Base-by-base conservation (phyloP, 805 yeast genomes). In the Candida wancherniae region DNA sequence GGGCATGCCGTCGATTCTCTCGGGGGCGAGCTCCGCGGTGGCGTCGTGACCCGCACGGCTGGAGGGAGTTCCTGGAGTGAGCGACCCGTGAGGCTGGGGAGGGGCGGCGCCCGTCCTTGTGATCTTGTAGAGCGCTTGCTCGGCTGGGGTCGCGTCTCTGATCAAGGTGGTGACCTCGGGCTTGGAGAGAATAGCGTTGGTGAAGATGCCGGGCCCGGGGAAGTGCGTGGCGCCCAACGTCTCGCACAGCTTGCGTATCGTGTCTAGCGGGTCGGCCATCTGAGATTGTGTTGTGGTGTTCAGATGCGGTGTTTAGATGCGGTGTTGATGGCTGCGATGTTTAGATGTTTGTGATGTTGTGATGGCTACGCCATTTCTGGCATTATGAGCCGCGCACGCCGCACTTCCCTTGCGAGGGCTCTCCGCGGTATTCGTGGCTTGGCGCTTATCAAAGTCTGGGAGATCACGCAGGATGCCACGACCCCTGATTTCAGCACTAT, bases 151-250 rank as follows among this genome's bases (percentile, higher is more conserved):
- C 3, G 81, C 75, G 50, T 80, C 86, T 42, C 80, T 63, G 13
- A 80, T 55, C n/a, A 80, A 55, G 13, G 66, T 57, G 2, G 79
- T 75, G 34, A 78, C 76, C 17, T 65, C 63, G 9, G 77, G 75
- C 28, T 61, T 55, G 15, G 65, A 56, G 7, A 75, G 63, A 11
- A 78, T 57, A 2, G 86, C 80, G 45, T 80, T 80, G 22, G 81
- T 74, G 51, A 80, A 80, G 4, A 76, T 69, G 0, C 85, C 84
- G 0, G 83, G 75, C 0, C 69, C 63, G 13, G 65, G 53, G 51
- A 79, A 79, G 33, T 72, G 58, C 3, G 70, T 60, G 7, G 59
- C 50, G 15, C 61, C 53, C 7, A 75, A 49, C 1, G 68, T 58
- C n/a, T 59, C 61, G 4, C 63, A 46, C 29, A 36, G 39, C 14